phyloP scores from a whole-genome alignment of 805 yeast species.

The Kodamaea laetipori region DNA sequence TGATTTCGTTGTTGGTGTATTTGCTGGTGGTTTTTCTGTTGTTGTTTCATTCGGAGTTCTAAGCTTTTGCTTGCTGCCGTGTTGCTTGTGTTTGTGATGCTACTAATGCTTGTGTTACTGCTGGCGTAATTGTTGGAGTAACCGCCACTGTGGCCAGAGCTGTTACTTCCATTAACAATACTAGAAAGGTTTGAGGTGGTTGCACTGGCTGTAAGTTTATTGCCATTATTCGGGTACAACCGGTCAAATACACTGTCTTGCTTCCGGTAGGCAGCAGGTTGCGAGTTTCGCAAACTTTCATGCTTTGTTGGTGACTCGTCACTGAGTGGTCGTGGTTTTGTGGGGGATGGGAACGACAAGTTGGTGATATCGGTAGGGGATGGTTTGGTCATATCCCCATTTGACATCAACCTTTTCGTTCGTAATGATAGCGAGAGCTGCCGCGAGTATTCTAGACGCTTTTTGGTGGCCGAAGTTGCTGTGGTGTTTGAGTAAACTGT shows the following conservation, averaged over 20 bases:
- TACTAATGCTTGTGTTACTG: background rate
- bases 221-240: constrained; percentile 11
- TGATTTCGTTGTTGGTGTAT: constrained; percentile 13
- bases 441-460: constrained; percentile 21
- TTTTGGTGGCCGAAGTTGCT: constrained; percentile 17
- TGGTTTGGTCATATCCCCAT: constrained; percentile 3
- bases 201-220: too few species aligned
- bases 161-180: background rate
- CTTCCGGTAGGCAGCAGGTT: constrained; percentile 11
- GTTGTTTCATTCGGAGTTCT: constrained; percentile 11
- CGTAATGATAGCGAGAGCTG: constrained; percentile 18
- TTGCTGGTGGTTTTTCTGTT: constrained; percentile 12
- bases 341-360: constrained; percentile 14
- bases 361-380: constrained; percentile 27
- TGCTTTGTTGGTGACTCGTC: constrained; percentile 15
- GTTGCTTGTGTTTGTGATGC: constrained; percentile 1
- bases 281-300: constrained; percentile 10
- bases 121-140: too few species aligned
- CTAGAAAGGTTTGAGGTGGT: background rate
- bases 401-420: constrained; percentile 19
- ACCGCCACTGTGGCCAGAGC: too few species aligned
- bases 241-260: constrained; percentile 16
- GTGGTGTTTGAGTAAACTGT: background rate
- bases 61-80: constrained; percentile 5
- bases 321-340: constrained; percentile 6